Conservation (phyloP, 2,329 filamentous ascomycete genomes). For the Botrytis deweyae region DNA sequence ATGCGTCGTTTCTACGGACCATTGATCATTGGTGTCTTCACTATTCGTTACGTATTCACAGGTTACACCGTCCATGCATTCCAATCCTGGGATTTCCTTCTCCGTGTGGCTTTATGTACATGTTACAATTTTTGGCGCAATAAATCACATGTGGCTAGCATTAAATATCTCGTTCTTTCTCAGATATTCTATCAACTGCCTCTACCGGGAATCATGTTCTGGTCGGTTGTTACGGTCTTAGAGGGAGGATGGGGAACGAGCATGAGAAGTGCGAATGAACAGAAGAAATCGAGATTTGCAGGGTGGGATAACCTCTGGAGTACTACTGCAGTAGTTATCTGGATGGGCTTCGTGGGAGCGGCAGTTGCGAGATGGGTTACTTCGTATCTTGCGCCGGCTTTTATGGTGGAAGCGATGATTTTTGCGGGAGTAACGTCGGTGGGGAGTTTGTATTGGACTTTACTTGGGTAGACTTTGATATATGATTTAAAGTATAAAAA, state of each 20-base stretch:
- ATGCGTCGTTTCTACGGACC: conserved; percentile 39
- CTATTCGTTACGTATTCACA: conserved; percentile 39
- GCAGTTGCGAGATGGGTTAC: conserved; percentile 21
- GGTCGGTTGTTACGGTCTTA: conserved; percentile 40
- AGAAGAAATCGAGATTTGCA: conserved; percentile 27
- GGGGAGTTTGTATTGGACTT: conserved; percentile 20
- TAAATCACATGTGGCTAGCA: conserved; percentile 34
- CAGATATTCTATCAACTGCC: conserved; percentile 41
- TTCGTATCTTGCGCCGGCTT: conserved; percentile 14
- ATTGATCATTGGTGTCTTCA: conserved; percentile 35
- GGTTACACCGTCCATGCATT: conserved; percentile 36
- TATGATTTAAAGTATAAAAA: neutral
- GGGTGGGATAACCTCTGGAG: conserved; percentile 26
- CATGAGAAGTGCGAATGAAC: conserved; percentile 39
- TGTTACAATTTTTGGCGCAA: conserved; percentile 39
- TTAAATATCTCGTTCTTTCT: conserved; percentile 26
- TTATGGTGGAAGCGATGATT: conserved; percentile 24
- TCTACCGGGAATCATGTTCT: conserved; percentile 41
- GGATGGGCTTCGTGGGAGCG: conserved; percentile 29
- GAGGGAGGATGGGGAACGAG: conserved; percentile 42
- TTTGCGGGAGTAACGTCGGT: conserved; percentile 17
- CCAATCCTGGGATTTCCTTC: conserved; percentile 35
- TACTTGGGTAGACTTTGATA: conserved; percentile 13
- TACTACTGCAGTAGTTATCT: conserved; percentile 23
- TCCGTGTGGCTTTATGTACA: conserved; percentile 37